These are phyloP conservation scores for Barnettozyma salicaria DNA, from an alignment of 805 yeast species.

Conservation along the genomic window DNA sequence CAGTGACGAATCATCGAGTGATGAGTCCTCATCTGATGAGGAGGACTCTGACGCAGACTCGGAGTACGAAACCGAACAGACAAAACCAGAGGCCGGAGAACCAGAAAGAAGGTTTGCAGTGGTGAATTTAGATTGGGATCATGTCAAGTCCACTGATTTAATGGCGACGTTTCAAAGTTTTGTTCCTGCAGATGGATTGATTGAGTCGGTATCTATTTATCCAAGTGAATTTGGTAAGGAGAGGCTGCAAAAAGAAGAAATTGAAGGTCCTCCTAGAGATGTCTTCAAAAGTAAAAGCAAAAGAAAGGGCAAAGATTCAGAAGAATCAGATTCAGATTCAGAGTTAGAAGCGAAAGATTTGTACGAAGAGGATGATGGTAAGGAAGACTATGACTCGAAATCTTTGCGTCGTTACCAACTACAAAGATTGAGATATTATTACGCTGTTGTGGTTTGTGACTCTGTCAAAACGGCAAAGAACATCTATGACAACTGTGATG, in stretches of 20 bases:
- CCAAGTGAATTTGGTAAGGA: conserved; percentile 94
- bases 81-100: conserved; percentile 78
- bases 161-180: conserved; percentile 86
- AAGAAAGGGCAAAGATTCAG: conserved; percentile 35
- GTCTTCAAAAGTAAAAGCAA: conserved; percentile 50
- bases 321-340: conserved; percentile 42
- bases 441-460: conserved; percentile 86
- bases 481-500: conserved; percentile 86
- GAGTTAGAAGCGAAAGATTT: conserved; percentile 64
- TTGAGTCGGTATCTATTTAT: conserved; percentile 62
- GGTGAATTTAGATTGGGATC: conserved; percentile 97
- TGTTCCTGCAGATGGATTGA: conserved; percentile 68
- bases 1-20: conserved; percentile 33
- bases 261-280: conserved; percentile 89
- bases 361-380: conserved; percentile 77
- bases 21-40: conserved; percentile 37
- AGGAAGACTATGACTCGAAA: conserved; percentile 76
- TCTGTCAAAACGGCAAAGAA: conserved; percentile 59
- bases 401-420: conserved; percentile 85
- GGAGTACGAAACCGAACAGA: conserved; percentile 46
- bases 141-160: conserved; percentile 78
- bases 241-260: conserved; percentile 82
- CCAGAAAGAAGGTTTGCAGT: conserved; percentile 81
- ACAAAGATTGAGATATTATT: conserved; percentile 87
- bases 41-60: conserved; percentile 36